Conservation (phyloP, 192 early-diverging fungal species). For the Kickxella alabastrina region DNA sequence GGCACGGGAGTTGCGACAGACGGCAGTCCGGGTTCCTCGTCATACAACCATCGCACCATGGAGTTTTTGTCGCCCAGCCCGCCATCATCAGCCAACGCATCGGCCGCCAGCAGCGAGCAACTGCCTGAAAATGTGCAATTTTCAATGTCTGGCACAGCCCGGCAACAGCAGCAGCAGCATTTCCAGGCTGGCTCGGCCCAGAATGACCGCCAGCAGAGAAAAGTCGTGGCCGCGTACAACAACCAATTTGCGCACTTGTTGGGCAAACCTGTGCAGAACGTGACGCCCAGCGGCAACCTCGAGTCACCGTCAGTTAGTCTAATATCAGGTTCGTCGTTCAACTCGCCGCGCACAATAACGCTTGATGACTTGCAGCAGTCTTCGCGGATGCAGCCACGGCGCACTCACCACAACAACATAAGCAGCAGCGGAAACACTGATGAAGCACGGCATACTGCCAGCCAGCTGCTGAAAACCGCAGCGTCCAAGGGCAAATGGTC, state of each 20-base stretch:
- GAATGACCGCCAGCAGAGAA: slow-evolving; percentile 23
- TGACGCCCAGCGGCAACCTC: slow-evolving; percentile 7
- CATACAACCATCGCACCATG: slow-evolving; percentile 21
- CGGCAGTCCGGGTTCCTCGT: slow-evolving; percentile 33
- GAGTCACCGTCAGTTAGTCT: slow-evolving; percentile 27
- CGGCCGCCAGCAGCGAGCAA: slow-evolving; percentile 32
- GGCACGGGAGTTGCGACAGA: background rate
- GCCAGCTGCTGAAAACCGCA: background rate
- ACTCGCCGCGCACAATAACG: slow-evolving; percentile 46
- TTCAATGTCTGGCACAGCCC: slow-evolving; percentile 35
- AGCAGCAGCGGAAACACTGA: background rate
- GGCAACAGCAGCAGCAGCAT: slow-evolving; percentile 4
- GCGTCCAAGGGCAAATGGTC: slow-evolving; percentile 28
- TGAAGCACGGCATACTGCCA: background rate
- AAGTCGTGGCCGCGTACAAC: slow-evolving; percentile 29
- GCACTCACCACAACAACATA: background rate
- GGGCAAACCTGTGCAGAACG: slow-evolving; percentile 11
- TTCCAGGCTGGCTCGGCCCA: background rate
- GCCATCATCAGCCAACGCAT: slow-evolving; percentile 38
- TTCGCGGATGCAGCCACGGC: slow-evolving; percentile 25
- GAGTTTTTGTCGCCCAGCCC: slow-evolving; percentile 46
- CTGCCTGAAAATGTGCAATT: slow-evolving; percentile 43
- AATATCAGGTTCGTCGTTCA: slow-evolving; percentile 32
- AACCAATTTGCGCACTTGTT: slow-evolving; percentile 44
- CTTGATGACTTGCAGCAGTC: slow-evolving; percentile 40